Evolutionary conservation across 345 rosid species (phyloP).

Genomic region (Aquilaria malaccensis): DNA sequence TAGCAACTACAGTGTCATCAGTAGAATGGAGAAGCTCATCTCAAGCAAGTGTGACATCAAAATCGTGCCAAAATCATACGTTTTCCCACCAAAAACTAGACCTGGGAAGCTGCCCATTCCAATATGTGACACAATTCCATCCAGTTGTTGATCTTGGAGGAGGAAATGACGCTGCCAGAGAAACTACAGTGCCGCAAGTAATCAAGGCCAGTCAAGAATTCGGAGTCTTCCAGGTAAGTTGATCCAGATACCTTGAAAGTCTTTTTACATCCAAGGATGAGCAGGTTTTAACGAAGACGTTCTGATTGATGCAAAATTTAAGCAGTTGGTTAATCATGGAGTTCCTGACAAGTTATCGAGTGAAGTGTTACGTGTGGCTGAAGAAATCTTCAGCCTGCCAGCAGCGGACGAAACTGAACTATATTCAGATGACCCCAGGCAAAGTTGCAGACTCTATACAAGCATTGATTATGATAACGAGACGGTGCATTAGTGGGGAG

Average conservation of each 20-base stretch:
- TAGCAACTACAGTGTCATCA: neutral
- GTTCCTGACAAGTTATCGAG: constrained; percentile 11
- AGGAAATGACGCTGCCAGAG: neutral
- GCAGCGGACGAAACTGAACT: constrained; percentile 12
- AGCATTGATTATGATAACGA: constrained; percentile 17
- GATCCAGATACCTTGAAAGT: neutral
- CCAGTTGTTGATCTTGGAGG: constrained; percentile 17
- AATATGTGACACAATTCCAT: constrained; percentile 15
- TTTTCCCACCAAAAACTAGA: constrained; percentile 18
- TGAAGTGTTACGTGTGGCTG: constrained; percentile 8
- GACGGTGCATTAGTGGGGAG: constrained; percentile 15
- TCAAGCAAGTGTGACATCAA: constrained; percentile 11
- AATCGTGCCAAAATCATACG: constrained; percentile 14
- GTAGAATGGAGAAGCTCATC: constrained; percentile 17
- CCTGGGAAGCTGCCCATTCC: constrained; percentile 10
- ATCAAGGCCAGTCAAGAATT: constrained; percentile 17
- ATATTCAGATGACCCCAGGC: constrained; percentile 15
- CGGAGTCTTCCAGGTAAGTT: constrained; percentile 18
- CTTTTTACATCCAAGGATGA: neutral
- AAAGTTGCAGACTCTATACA: constrained; percentile 16
- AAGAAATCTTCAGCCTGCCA: constrained; percentile 17
- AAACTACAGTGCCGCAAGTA: constrained; percentile 5
- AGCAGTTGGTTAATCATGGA: constrained; percentile 21
- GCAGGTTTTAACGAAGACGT: neutral
- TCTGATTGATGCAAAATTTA: neutral